Base-by-base conservation (phyloP, 345 rosid species). In the Hirschfeldia incana region DNA sequence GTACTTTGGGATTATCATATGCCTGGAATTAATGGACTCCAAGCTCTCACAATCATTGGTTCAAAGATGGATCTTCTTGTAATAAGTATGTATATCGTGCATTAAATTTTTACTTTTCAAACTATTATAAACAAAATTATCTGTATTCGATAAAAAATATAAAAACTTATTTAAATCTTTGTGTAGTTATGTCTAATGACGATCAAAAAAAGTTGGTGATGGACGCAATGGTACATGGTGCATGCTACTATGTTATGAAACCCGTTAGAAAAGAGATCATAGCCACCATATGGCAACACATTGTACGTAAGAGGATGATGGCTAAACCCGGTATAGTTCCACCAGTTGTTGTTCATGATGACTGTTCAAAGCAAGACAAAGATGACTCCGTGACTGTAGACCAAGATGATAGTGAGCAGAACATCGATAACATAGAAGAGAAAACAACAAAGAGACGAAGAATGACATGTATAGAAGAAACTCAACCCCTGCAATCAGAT, bases 231-330 rank as follows among this genome's bases (percentile, higher is more conserved):
- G 0, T 44, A 1, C 6, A 46, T 16, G 82, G 82, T 73, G 74
- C 82, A 58, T 79, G 78, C 63, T 55, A 60, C 33, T 79, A 60
- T 60, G 1, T 67, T 33, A 3, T 46, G 33, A 79, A 79, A 46
- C 82, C 82, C 10, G 68, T 79, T 59, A 2, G 9, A 0, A 5
- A 67, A 26, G 69, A 26, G 12, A 2, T n/a, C 21, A 6, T 79
- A 15, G 57, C 33, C 5, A 67, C 11, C 36, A 42, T 79, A 49
- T 79, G 82, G 82, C 69, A 79, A 79, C 82, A 79, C 78, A 60
- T 73, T 49, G 64, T 73, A 0, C 77, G 78, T 27, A 79, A 67
- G 74, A 67, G 4, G 55, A 10, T 66, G 77, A 60, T 12, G 34
- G 37, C 60, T 39, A 57, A 65, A 57, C 16, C 55, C 8, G 17